phyloP scores from a whole-genome alignment of 495 filamentous ascomycete genomes.

The Penicillium maclennaniae region DNA sequence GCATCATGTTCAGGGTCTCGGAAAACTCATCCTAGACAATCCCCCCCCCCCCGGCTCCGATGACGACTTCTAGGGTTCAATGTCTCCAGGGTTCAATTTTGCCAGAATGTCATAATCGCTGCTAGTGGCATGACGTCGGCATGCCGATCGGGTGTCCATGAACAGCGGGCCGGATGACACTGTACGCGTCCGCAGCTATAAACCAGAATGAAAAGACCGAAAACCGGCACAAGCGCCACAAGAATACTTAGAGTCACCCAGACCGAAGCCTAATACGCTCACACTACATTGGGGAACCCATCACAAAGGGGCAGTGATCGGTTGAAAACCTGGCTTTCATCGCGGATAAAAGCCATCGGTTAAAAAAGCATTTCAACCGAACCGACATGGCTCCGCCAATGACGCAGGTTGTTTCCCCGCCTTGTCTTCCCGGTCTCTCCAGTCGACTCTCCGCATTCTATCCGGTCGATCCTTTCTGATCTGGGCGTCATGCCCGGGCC shows the following conservation, averaged over 20 bases:
- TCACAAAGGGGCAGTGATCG: background rate
- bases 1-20: background rate
- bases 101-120: background rate
- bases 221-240: background rate
- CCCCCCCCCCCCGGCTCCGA: background rate
- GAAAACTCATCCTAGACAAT: background rate
- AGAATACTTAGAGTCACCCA: background rate
- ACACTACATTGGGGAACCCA: background rate
- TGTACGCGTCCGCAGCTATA: background rate
- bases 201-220: background rate
- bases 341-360: conserved; percentile 12
- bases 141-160: conserved; percentile 18
- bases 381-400: conserved; percentile 13
- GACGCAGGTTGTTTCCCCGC: conserved; percentile 6
- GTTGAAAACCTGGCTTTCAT: background rate
- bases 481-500: conserved; percentile 5
- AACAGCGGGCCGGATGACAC: background rate
- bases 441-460: conserved; percentile 19
- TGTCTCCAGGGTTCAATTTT: background rate
- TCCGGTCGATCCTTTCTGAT: conserved; percentile 19
- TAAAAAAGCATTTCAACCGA: conserved; percentile 16
- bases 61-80: background rate
- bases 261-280: background rate
- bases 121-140: conserved; percentile 23
- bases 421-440: conserved; percentile 20